Percentiles rank a stretch among this genome's conserved stretches.
phyloP scores from a whole-genome alignment of 169 alveolate species.

The Cryptosporidium ryanae region DNA sequence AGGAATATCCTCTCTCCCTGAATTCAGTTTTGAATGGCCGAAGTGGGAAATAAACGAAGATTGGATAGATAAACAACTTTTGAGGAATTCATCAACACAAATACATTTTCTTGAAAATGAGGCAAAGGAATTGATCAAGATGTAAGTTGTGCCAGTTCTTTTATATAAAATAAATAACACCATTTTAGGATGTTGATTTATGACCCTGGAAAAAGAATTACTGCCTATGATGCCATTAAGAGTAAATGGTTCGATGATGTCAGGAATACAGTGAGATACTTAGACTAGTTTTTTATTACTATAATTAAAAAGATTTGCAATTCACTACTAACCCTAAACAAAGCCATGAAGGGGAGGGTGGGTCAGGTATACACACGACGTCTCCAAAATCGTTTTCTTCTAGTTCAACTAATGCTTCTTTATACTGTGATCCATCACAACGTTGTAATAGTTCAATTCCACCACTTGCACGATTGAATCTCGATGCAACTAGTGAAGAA shows the following conservation, averaged over 20 bases:
- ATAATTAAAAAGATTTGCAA: constrained; percentile 54
- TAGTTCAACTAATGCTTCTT: constrained; percentile 57
- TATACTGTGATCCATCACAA: constrained; percentile 61
- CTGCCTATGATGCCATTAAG: constrained; percentile 55
- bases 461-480: constrained; percentile 69
- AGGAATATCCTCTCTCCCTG: constrained; percentile 48
- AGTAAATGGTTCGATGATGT: constrained; percentile 67
- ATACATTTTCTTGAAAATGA: constrained; percentile 16
- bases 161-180: not conserved
- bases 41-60: constrained; percentile 57
- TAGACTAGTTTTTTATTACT: not conserved
- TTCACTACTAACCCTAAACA: constrained; percentile 59
- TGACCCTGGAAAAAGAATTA: constrained; percentile 70
- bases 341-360: constrained; percentile 63
- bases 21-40: constrained; percentile 63
- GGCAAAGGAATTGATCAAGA: constrained; percentile 49
- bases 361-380: constrained; percentile 67
- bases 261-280: constrained; percentile 1
- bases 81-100: constrained; percentile 17
- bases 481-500: constrained; percentile 55
- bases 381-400: constrained; percentile 53
- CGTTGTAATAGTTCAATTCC: constrained; percentile 68
- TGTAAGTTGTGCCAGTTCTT: constrained; percentile 41
- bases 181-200: constrained; percentile 56
- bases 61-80: constrained; percentile 64